phyloP scores from a whole-genome alignment of 495 filamentous ascomycete genomes.

The Penicillium lagena region DNA sequence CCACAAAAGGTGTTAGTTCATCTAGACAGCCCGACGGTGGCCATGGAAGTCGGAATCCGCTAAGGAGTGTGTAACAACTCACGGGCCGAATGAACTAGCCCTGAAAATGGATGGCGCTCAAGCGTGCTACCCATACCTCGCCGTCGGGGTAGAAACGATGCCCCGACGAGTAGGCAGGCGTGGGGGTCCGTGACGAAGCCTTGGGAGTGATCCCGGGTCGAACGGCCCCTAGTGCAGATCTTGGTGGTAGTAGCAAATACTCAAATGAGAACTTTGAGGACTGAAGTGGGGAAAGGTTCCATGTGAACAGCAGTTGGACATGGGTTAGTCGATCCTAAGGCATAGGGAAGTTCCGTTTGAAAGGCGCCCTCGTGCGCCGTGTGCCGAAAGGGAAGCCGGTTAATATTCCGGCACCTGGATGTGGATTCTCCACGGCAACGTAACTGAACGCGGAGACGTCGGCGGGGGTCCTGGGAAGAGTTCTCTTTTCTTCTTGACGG shows the following conservation, averaged over 20 bases:
- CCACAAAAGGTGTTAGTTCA: slow-evolving; percentile 61
- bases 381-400: slow-evolving; percentile 63
- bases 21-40: slow-evolving; percentile 58
- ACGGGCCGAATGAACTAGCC: slow-evolving; percentile 58
- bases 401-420: slow-evolving; percentile 65
- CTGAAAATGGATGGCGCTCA: slow-evolving; percentile 62
- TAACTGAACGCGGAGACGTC: slow-evolving; percentile 56
- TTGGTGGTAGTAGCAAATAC: slow-evolving; percentile 73
- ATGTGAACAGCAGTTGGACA: slow-evolving; percentile 65
- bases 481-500: slow-evolving; percentile 50
- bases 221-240: slow-evolving; percentile 67
- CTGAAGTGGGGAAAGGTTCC: slow-evolving; percentile 67
- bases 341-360: slow-evolving; percentile 61
- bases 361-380: slow-evolving; percentile 52
- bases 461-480: slow-evolving; percentile 53
- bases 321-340: slow-evolving; percentile 63
- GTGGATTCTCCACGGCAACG: slow-evolving; percentile 59
- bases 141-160: slow-evolving; percentile 55
- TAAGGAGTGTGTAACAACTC: slow-evolving; percentile 59
- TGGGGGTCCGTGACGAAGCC: slow-evolving; percentile 54
- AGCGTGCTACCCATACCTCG: slow-evolving; percentile 60
- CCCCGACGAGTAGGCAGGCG: slow-evolving; percentile 49
- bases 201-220: slow-evolving; percentile 59
- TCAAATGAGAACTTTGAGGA: slow-evolving; percentile 70
- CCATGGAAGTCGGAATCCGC: slow-evolving; percentile 61